phyloP scores from a whole-genome alignment of 1,284 basidiomycete species.

The Rhizoctonia solani region DNA sequence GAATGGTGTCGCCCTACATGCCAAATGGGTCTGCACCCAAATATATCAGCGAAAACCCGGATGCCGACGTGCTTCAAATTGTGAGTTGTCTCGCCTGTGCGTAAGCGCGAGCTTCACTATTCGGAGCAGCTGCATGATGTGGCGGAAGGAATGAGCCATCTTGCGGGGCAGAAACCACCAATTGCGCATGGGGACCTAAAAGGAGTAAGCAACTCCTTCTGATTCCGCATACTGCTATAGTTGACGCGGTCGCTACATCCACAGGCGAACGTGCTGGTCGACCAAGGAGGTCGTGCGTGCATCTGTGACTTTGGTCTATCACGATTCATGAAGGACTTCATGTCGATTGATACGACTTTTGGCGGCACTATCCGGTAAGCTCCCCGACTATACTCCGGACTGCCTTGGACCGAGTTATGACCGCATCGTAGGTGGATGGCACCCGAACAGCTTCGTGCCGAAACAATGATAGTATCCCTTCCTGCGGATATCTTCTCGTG shows the following conservation, averaged over 20 bases:
- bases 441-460: constrained; percentile 20
- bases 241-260: not conserved
- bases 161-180: constrained; percentile 12
- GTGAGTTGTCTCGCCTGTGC: not conserved
- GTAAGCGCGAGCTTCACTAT: not conserved
- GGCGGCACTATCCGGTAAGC: constrained; percentile 29
- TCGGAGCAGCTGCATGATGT: constrained; percentile 15
- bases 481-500: constrained; percentile 30
- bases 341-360: constrained; percentile 32
- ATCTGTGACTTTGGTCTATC: constrained; percentile 31
- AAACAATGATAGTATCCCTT: constrained; percentile 26
- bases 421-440: constrained; percentile 24
- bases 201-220: constrained; percentile 3
- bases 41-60: constrained; percentile 10
- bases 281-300: constrained; percentile 13
- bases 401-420: not conserved
- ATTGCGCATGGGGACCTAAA: constrained; percentile 27
- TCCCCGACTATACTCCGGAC: not conserved
- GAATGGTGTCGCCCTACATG: constrained; percentile 33
- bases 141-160: constrained; percentile 25
- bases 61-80: constrained; percentile 22
- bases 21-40: constrained; percentile 22
- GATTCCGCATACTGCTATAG: not conserved
- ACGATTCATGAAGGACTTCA: constrained; percentile 30
- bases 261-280: constrained; percentile 23